phyloP scores from a whole-genome alignment of 208 protist genomes.

The Leptomonas seymouri region DNA sequence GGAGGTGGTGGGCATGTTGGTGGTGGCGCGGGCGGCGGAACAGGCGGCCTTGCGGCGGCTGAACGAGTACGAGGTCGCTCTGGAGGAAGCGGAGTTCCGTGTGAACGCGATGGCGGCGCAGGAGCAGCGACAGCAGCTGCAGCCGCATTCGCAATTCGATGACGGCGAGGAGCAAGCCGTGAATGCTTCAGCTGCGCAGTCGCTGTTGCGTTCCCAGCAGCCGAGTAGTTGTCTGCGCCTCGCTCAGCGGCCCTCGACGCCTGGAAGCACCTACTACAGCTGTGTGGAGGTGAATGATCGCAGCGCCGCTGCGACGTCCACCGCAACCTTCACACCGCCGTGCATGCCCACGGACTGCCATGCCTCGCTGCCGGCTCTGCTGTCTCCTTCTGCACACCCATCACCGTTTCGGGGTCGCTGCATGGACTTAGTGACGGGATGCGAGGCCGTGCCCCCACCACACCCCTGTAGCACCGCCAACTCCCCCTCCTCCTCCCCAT shows the following conservation, averaged over 20 bases:
- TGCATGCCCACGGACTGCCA: no score
- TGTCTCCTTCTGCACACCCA: no score
- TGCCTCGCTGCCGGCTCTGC: no score
- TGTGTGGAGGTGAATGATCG: background rate
- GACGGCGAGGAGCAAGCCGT: background rate
- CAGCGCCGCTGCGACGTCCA: no score
- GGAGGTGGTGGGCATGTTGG: constrained; percentile 21
- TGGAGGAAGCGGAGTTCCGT: constrained; percentile 13
- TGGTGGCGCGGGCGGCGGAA: constrained; percentile 25
- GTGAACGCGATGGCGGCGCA: constrained; percentile 1
- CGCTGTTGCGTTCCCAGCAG: background rate
- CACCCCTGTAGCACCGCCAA: no score
- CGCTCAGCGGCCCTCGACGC: background rate
- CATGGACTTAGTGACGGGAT: background rate
- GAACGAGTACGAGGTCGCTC: constrained; percentile 17
- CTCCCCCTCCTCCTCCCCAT: background rate
- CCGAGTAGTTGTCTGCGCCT: background rate
- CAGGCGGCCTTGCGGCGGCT: constrained; percentile 27
- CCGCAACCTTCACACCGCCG: no score
- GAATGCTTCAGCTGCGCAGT: background rate
- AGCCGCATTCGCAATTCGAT: background rate
- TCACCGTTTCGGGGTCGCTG: background rate
- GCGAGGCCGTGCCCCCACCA: background rate
- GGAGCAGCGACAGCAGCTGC: background rate
- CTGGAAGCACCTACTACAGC: constrained; percentile 2